Evolutionary conservation across 352 stramenopile species (phyloP).

Genomic region (Phytophthora crassamura): DNA sequence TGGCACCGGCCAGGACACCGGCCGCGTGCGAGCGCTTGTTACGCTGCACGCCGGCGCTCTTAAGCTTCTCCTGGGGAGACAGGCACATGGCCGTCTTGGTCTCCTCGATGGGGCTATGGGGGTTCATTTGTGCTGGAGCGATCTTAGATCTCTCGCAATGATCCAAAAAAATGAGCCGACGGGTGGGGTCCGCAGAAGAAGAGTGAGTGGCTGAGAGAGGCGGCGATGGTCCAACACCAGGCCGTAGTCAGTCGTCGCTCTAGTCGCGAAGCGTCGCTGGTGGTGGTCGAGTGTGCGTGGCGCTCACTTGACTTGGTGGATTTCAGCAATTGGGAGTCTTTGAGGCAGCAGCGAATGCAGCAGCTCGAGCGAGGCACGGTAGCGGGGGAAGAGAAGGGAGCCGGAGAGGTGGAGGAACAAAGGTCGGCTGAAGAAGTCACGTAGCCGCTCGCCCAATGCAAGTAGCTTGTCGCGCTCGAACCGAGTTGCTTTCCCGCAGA

Average conservation of each 20-base stretch:
- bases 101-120: conserved; percentile 46
- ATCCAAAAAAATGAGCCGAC: conserved; percentile 19
- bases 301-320: conserved; percentile 14
- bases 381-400: background rate
- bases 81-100: conserved; percentile 66
- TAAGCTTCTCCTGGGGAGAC: conserved; percentile 75
- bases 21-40: conserved; percentile 48
- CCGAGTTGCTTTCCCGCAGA: conserved; percentile 30
- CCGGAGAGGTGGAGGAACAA: conserved; percentile 17
- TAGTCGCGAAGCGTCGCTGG: conserved; percentile 25
- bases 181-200: conserved; percentile 19
- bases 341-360: conserved; percentile 11
- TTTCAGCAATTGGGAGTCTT: conserved; percentile 16
- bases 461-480: conserved; percentile 33
- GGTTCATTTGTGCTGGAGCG: conserved; percentile 32
- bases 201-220: background rate
- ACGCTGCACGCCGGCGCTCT: conserved; percentile 41
- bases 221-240: conserved; percentile 32
- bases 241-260: conserved; percentile 18
- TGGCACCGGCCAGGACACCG: conserved; percentile 13
- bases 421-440: conserved; percentile 11
- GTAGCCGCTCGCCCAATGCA: conserved; percentile 38
- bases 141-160: conserved; percentile 23
- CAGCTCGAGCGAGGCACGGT: conserved; percentile 4
- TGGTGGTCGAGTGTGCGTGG: conserved; percentile 12